Conservation (phyloP, 805 yeast species). For the Lipomyces sp. region DNA sequence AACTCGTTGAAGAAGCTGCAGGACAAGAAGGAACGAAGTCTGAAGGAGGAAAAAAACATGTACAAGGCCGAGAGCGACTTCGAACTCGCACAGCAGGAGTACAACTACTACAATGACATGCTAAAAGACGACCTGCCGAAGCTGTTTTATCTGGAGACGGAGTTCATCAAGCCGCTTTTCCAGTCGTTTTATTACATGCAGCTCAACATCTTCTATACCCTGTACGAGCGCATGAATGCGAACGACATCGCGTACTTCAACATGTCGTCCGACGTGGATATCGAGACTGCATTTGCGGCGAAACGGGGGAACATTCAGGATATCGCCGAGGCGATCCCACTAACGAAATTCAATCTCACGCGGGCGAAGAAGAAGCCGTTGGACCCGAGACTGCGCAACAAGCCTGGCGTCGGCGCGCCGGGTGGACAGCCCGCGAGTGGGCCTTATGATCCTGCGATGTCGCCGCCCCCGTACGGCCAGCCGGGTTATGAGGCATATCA, state of each 20-base stretch:
- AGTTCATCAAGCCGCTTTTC: constrained; percentile 88
- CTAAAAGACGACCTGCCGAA: constrained; percentile 86
- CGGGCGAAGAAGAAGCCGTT: constrained; percentile 14
- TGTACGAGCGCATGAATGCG: constrained; percentile 87
- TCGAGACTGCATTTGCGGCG: constrained; percentile 68
- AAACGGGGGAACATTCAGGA: constrained; percentile 93
- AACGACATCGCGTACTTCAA: constrained; percentile 97
- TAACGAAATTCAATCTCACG: constrained; percentile 69
- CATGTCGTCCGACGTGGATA: constrained; percentile 60
- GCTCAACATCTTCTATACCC: constrained; percentile 89
- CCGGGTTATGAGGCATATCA: constrained; percentile 11
- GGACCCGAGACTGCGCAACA: constrained; percentile 24
- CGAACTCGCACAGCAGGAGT: constrained; percentile 90
- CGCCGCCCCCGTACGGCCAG: constrained; percentile 38
- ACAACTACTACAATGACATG: constrained; percentile 92
- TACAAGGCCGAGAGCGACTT: constrained; percentile 87
- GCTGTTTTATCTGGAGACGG: constrained; percentile 82
- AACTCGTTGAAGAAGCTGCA: constrained; percentile 68
- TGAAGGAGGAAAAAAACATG: constrained; percentile 87
- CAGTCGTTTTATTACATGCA: constrained; percentile 97
- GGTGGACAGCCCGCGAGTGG: not conserved
- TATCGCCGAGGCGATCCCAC: constrained; percentile 80
- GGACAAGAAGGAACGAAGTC: constrained; percentile 74
- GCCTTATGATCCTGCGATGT: constrained; percentile 14
- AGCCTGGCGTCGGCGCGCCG: constrained; percentile 18